Evolutionary conservation across 2,329 filamentous ascomycete genomes (phyloP).

Genomic region (Claviceps monticola): DNA sequence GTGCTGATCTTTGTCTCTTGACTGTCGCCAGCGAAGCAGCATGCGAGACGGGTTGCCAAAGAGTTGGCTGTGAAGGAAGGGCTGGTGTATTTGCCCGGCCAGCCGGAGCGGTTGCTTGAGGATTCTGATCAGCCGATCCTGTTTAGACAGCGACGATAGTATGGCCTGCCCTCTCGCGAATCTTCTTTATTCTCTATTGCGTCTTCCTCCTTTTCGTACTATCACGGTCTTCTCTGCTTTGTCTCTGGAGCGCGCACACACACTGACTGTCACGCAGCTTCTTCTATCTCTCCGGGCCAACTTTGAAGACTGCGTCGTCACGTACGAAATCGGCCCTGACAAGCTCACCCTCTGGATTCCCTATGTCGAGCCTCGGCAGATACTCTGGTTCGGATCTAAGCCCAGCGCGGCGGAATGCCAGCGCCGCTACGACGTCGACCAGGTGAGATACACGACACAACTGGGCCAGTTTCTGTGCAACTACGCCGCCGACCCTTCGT

Average conservation of each 20-base stretch:
- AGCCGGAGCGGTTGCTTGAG: slow-evolving; percentile 36
- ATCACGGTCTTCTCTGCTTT: neutral
- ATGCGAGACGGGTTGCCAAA: slow-evolving; percentile 41
- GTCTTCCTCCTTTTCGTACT: neutral
- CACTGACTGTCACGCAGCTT: slow-evolving; percentile 27
- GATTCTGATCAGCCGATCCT: slow-evolving; percentile 43
- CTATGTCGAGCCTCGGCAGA: slow-evolving; percentile 44
- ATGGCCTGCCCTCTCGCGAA: slow-evolving; percentile 13
- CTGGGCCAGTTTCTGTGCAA: slow-evolving; percentile 31
- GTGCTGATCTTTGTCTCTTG: neutral
- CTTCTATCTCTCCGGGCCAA: slow-evolving; percentile 44
- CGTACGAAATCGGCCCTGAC: slow-evolving; percentile 45
- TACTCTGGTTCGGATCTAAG: slow-evolving; percentile 50
- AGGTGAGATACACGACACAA: slow-evolving; percentile 47
- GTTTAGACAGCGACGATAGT: slow-evolving; percentile 47
- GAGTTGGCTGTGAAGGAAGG: slow-evolving; percentile 35
- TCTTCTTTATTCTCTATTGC: neutral
- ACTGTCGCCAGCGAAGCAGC: slow-evolving; percentile 32
- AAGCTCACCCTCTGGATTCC: slow-evolving; percentile 61
- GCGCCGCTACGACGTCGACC: slow-evolving; percentile 53
- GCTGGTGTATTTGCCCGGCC: slow-evolving; percentile 42
- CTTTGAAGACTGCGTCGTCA: slow-evolving; percentile 40
- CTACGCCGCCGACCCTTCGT: slow-evolving; percentile 23
- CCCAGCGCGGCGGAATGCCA: slow-evolving; percentile 48
- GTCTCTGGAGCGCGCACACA: neutral